These are phyloP conservation scores for Volutella citrinella DNA, from an alignment of 2,329 filamentous ascomycete species.

Conservation along the genomic window DNA sequence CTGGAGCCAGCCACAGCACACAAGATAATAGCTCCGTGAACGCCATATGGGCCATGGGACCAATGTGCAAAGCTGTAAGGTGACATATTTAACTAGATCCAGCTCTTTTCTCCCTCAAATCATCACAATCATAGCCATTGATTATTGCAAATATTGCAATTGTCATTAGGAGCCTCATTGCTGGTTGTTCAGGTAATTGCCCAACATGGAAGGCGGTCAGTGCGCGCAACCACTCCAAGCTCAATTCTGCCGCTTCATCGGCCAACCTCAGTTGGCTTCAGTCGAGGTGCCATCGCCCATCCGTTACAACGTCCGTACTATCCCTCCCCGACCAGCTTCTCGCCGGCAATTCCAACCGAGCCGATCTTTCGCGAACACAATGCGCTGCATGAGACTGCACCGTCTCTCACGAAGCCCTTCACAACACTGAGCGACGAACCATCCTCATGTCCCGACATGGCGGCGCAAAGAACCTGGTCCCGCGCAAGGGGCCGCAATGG, in stretches of 20 bases:
- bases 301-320: too few relatives aligned
- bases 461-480: slow-evolving; percentile 23
- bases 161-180: too few relatives aligned
- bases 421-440: slow-evolving; percentile 19
- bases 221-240: slow-evolving; percentile 3
- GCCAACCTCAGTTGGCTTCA: too few relatives aligned
- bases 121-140: too few relatives aligned
- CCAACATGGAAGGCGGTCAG: slow-evolving; percentile 25
- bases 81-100: too few relatives aligned
- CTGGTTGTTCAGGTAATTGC: too few relatives aligned
- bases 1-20: too few relatives aligned
- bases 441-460: slow-evolving; percentile 28
- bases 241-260: slow-evolving; percentile 25
- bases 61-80: too few relatives aligned
- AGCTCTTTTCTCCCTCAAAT: too few relatives aligned
- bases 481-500: slow-evolving; percentile 48
- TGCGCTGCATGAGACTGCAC: slow-evolving; percentile 20
- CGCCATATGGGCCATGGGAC: too few relatives aligned
- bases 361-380: slow-evolving; percentile 15
- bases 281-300: slow-evolving; percentile 12
- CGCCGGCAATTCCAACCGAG: slow-evolving; percentile 9
- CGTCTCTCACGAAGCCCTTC: slow-evolving; percentile 13
- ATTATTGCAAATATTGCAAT: too few relatives aligned
- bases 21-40: too few relatives aligned
- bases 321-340: slow-evolving; percentile 6